phyloP scores from a whole-genome alignment of 2,329 filamentous ascomycete species.

The Sphaerulina musiva region DNA sequence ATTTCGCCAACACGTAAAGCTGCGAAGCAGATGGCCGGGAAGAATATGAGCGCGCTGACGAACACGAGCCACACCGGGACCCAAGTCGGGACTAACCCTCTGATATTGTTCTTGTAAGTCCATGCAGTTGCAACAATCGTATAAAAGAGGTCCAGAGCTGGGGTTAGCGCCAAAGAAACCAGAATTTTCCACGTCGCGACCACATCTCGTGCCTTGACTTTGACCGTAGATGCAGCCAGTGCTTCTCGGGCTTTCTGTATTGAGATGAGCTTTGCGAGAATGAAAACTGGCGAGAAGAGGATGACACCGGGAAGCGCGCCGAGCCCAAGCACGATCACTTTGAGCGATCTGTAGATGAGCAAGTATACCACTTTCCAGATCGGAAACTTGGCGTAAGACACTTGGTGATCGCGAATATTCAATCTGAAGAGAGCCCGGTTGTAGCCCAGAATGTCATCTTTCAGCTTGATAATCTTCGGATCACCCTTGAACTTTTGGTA shows the following conservation, averaged over 20 bases:
- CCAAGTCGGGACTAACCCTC: conserved; percentile 73
- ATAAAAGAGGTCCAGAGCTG: conserved; percentile 76
- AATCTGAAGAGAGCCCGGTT: conserved; percentile 80
- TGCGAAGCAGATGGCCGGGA: conserved; percentile 84
- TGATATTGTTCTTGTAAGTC: conserved; percentile 73
- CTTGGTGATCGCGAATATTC: conserved; percentile 86
- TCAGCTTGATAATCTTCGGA: conserved; percentile 68
- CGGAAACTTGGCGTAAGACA: conserved; percentile 82
- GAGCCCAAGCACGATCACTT: conserved; percentile 68
- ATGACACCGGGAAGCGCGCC: conserved; percentile 80
- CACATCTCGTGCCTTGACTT: conserved; percentile 80
- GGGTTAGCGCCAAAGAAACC: conserved; percentile 77
- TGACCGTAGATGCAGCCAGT: conserved; percentile 77
- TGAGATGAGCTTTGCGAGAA: conserved; percentile 75
- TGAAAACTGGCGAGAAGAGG: conserved; percentile 83
- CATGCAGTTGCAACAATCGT: conserved; percentile 66
- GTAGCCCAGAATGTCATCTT: conserved; percentile 71
- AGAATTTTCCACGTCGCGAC: conserved; percentile 93
- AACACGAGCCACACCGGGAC: conserved; percentile 74
- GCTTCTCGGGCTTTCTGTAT: conserved; percentile 75
- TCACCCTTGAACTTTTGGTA: conserved; percentile 92
- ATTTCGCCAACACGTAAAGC: conserved; percentile 92
- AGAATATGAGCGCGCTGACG: conserved; percentile 67
- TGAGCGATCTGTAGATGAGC: conserved; percentile 71
- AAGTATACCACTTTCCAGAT: conserved; percentile 67